These are phyloP conservation scores for Pyrenula massariospora DNA, from an alignment of 495 filamentous ascomycete genomes.

Conservation along the genomic window DNA sequence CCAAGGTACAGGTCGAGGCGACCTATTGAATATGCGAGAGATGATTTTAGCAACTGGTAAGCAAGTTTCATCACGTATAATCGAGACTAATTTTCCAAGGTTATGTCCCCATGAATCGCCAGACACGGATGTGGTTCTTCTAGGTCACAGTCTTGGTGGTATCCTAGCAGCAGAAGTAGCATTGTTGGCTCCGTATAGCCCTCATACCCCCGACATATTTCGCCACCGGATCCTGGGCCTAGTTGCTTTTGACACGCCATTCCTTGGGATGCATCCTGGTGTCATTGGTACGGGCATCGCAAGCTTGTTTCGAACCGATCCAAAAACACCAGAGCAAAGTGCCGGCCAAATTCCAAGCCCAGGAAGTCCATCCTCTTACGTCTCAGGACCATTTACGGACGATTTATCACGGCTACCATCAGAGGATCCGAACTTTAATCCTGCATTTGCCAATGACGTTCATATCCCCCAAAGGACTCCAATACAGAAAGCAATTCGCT, in stretches of 20 bases:
- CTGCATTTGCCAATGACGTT: conserved; percentile 62
- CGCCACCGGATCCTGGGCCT: conserved; percentile 74
- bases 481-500: conserved; percentile 57
- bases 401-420: neutral
- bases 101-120: conserved; percentile 64
- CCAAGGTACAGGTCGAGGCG: conserved; percentile 80
- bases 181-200: conserved; percentile 36
- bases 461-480: conserved; percentile 50
- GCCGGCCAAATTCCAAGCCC: conserved; percentile 1
- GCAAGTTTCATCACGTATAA: conserved; percentile 6
- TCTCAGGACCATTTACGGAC: neutral
- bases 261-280: conserved; percentile 82
- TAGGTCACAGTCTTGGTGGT: conserved; percentile 89
- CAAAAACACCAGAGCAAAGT: conserved; percentile 19
- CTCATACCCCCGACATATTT: conserved; percentile 7
- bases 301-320: conserved; percentile 57
- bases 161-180: conserved; percentile 71
- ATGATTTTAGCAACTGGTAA: conserved; percentile 75
- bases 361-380: neutral
- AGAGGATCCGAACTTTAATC: conserved; percentile 58
- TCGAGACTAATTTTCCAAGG: too few relatives aligned
- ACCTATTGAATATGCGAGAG: conserved; percentile 56
- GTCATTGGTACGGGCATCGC: conserved; percentile 68
- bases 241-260: conserved; percentile 77
- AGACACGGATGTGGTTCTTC: conserved; percentile 66